Conservation (phyloP, 73 alveolate genomes). For the Tetrahymena elliotti region DNA sequence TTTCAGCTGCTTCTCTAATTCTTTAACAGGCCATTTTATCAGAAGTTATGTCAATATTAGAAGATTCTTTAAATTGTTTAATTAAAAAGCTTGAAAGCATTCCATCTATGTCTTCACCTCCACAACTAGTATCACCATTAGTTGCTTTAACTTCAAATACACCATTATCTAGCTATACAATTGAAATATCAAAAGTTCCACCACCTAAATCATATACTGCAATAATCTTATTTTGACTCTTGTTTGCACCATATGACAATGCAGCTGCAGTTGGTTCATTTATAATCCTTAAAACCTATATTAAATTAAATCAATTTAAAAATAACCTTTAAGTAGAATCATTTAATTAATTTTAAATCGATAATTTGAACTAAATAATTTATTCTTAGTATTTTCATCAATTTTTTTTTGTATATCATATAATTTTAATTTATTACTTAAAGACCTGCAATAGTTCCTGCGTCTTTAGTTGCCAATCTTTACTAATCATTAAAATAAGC, state of each 20-base stretch:
- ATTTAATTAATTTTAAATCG: no score
- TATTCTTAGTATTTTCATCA: neutral
- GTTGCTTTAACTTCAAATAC: conserved; percentile 50
- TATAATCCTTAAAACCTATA: conserved; percentile 36
- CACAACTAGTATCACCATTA: conserved; percentile 45
- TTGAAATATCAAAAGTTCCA: conserved; percentile 57
- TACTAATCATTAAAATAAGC: conserved; percentile 91
- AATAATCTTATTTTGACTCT: conserved; percentile 1
- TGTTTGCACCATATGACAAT: conserved; percentile 51
- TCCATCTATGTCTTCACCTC: conserved; percentile 43
- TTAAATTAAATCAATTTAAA: neutral
- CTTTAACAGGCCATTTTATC: conserved; percentile 30
- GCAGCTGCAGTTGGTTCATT: conserved; percentile 74
- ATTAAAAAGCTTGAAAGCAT: neutral
- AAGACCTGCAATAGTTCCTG: conserved; percentile 69
- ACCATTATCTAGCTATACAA: conserved; percentile 34
- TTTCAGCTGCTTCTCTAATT: conserved; percentile 37
- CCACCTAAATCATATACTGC: conserved; percentile 57
- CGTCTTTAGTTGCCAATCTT: conserved; percentile 96
- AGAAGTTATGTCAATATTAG: neutral
- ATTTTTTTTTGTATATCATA: neutral
- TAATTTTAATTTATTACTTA: conserved; percentile 9
- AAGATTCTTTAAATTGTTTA: neutral
- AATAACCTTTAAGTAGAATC: no score
- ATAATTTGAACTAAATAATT: neutral